Conservation (phyloP, 2,329 filamentous ascomycete genomes). For the Apiospora hydei region DNA sequence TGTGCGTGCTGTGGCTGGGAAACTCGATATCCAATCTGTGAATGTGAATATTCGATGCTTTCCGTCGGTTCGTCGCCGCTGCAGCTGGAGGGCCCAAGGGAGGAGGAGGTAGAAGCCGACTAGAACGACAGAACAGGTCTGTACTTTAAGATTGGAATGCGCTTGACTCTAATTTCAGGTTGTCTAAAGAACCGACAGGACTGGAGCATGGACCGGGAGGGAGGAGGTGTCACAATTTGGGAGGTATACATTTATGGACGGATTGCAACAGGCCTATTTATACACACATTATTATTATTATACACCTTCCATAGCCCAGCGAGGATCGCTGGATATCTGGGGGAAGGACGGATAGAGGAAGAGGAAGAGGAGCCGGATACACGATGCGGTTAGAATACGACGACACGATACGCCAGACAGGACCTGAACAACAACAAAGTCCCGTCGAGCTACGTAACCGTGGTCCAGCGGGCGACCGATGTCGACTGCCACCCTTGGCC, state of each 20-base stretch:
- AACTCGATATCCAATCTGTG: not conserved
- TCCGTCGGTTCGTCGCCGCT: not conserved
- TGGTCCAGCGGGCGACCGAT: not conserved
- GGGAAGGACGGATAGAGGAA: not conserved
- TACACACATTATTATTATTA: not conserved
- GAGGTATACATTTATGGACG: not conserved
- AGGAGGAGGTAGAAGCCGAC: not conserved
- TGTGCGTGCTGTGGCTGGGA: slow-evolving; percentile 16
- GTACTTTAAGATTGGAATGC: slow-evolving; percentile 3
- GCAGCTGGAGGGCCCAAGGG: not conserved
- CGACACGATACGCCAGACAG: slow-evolving; percentile 19
- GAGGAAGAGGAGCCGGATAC: not conserved
- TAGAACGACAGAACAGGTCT: not conserved
- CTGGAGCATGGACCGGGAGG: slow-evolving; percentile 12
- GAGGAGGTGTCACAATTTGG: not conserved
- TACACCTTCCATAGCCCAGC: not conserved
- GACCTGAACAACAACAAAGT: slow-evolving; percentile 18
- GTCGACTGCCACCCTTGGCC: slow-evolving; percentile 1
- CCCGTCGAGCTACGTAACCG: slow-evolving; percentile 10
- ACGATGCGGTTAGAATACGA: slow-evolving; percentile 4
- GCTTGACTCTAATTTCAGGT: not conserved
- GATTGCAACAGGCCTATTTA: slow-evolving; percentile 13
- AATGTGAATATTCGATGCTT: not conserved
- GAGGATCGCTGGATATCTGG: slow-evolving; percentile 11
- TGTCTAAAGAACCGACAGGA: slow-evolving; percentile 13